Conservation (phyloP, 495 filamentous ascomycete species). For the Extremus antarcticus region DNA sequence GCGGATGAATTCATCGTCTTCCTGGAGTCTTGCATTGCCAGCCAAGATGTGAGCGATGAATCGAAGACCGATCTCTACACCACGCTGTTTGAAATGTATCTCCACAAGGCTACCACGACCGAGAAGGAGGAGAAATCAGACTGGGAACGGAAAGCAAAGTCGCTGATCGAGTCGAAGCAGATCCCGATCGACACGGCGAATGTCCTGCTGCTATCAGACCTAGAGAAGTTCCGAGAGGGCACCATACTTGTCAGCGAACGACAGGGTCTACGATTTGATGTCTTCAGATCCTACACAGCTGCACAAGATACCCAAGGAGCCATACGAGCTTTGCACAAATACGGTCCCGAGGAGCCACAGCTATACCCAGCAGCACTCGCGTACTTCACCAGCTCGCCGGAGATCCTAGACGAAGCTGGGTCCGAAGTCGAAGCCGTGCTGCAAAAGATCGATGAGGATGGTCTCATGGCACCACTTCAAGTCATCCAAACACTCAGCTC, state of each 20-base stretch:
- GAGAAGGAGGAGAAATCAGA: conserved; percentile 58
- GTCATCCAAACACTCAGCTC: conserved; percentile 86
- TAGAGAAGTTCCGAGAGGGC: conserved; percentile 81
- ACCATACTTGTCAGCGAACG: conserved; percentile 89
- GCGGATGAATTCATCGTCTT: conserved; percentile 82
- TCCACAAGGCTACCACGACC: conserved; percentile 72
- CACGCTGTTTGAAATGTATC: conserved; percentile 94
- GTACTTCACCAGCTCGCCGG: conserved; percentile 79
- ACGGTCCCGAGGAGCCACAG: conserved; percentile 83
- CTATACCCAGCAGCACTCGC: conserved; percentile 86
- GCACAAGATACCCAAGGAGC: conserved; percentile 86
- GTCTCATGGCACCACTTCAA: conserved; percentile 90
- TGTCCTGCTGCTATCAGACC: conserved; percentile 80
- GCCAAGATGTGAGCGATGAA: conserved; percentile 52
- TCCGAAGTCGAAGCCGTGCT: conserved; percentile 72
- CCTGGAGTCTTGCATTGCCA: conserved; percentile 68
- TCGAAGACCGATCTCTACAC: conserved; percentile 85
- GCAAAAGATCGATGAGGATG: conserved; percentile 75
- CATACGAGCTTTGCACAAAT: conserved; percentile 78
- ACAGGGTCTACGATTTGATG: conserved; percentile 83
- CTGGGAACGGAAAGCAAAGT: conserved; percentile 87
- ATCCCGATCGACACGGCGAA: conserved; percentile 89
- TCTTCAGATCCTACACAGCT: conserved; percentile 91
- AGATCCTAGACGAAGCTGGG: conserved; percentile 77
- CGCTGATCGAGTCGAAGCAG: conserved; percentile 63